Evolutionary conservation across 2,329 filamentous ascomycete species (phyloP), one percentile per base, ranked within the genome.

Genomic region (Aspergillus texensis): DNA sequence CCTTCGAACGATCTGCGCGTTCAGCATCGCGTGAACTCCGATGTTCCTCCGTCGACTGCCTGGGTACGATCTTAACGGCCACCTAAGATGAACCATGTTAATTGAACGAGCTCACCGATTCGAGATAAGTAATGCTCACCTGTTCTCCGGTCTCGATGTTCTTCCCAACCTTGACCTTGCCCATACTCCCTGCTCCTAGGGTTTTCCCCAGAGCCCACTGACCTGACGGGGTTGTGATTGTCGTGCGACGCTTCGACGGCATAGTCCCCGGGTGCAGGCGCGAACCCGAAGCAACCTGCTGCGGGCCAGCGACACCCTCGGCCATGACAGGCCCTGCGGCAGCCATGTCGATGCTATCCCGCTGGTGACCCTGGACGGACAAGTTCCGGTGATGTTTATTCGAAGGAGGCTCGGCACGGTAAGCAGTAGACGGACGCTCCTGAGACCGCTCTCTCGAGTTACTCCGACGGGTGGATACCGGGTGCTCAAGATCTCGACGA

Each of bases 141-240:
- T 97, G 92, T 82, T 98, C 95, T 71, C 91, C 91, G 24, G 91
- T 92, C 72, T 96, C 94, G 70, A 91, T 86, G 79, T 96, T 96
- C 72, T 92, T 92, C 28, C 95, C 95, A 69, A 99, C 84, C 82
- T 98, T 98, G 67, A 99, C 95, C 79, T 98, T 98, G 68, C 95
- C 95, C 95, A 99, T 99, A 78, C 94, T 98, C 57, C 95, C 95
- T 59, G 94, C 93, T 64, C 95, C 95, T 72, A 99, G 95, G 4
- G 95, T 98, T 84, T 98, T 98, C 64, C 94, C 94, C 58, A 99
- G 84, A 61, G 93, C 89, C 93, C 94, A 99, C 82, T 94, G 93
- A 62, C 95, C 95, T 14, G 94, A 93, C 54, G 91, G 89, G 3
- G 94, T 93, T 58, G 91, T 92, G 75, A 99, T 96, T 46, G 92